phyloP scores from a whole-genome alignment of 768 basidiomycete species.

The Mycena sanguinolenta region DNA sequence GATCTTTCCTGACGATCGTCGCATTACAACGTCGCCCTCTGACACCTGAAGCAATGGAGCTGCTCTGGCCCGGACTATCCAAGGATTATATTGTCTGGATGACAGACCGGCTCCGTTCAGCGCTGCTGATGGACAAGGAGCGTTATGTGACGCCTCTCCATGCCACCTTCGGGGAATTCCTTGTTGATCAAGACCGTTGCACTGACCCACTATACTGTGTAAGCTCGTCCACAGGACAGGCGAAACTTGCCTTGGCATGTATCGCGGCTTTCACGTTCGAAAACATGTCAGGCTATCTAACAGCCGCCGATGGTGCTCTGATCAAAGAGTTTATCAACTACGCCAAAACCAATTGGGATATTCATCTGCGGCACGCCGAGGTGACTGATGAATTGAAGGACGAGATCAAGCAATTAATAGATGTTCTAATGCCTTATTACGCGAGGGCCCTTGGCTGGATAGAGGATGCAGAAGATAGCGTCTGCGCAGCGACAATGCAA shows the following conservation, averaged over 20 bases:
- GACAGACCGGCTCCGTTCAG: constrained; percentile 18
- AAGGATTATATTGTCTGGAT: constrained; percentile 18
- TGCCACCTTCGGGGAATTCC: too few relatives aligned
- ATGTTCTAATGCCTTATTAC: background rate
- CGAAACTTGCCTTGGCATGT: constrained; percentile 8
- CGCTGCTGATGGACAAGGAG: constrained; percentile 1
- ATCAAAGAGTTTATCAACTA: background rate
- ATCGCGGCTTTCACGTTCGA: constrained; percentile 6
- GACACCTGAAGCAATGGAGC: constrained; percentile 1
- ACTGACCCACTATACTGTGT: constrained; percentile 10
- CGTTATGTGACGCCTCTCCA: constrained; percentile 3
- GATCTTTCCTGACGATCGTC: constrained; percentile 6
- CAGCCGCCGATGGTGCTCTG: background rate
- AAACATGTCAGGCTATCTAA: constrained; percentile 1
- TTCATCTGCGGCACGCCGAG: background rate
- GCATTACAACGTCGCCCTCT: too few relatives aligned
- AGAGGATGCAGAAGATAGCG: too few relatives aligned
- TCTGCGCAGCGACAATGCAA: background rate
- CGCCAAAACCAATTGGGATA: background rate
- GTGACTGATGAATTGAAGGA: constrained; percentile 4
- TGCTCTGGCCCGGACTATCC: background rate
- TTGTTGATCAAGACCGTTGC: constrained; percentile 13
- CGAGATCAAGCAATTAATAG: background rate
- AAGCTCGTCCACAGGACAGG: constrained; percentile 2
- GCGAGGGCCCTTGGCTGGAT: background rate